Base-by-base conservation (phyloP, 306 rosid genomes). In the Trifolium pratense region DNA sequence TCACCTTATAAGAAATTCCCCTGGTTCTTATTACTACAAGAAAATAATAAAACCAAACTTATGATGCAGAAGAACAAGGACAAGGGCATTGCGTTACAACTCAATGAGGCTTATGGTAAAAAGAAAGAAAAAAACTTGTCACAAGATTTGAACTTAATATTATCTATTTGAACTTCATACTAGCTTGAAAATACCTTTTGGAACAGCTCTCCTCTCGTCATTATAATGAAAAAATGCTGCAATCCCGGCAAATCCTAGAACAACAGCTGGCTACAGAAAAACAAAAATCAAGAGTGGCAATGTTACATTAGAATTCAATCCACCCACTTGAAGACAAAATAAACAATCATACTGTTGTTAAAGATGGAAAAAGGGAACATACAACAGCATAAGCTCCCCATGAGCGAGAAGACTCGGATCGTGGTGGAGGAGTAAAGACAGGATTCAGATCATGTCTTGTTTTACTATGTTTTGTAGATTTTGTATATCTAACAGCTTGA, bases 141-240 rank as follows among this genome's bases (percentile, higher is more conserved):
- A 57, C 61, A n/a, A n/a, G n/a, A n/a, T n/a, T n/a, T n/a, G n/a
- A n/a, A n/a, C n/a, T n/a, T n/a, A n/a, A n/a, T n/a, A n/a, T n/a
- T n/a, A n/a, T n/a, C n/a, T n/a, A n/a, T n/a, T n/a, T n/a, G n/a
- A n/a, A n/a, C n/a, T n/a, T n/a, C n/a, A n/a, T n/a, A n/a, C n/a
- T n/a, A n/a, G 25, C 60, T 29, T 14, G 32, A 8, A 42, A 40
- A 82, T 80, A 93, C 98, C 98, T 93, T 86, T 93, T 0, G 74
- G 74, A 83, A 88, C 84, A 34, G 86, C 90, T 81, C 98, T 85
- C 69, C 81, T 93, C 87, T 91, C 98, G 61, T 93, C 97, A 3
- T 93, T 93, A 69, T 82, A 88, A 78, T 84, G 92, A 43, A 89
- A 17, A 58, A 87, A 80, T 64, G 91, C 74, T 4, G 82, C 98